phyloP scores from a whole-genome alignment of 2,329 filamentous ascomycete species.

The Colletotrichum zoysiae region DNA sequence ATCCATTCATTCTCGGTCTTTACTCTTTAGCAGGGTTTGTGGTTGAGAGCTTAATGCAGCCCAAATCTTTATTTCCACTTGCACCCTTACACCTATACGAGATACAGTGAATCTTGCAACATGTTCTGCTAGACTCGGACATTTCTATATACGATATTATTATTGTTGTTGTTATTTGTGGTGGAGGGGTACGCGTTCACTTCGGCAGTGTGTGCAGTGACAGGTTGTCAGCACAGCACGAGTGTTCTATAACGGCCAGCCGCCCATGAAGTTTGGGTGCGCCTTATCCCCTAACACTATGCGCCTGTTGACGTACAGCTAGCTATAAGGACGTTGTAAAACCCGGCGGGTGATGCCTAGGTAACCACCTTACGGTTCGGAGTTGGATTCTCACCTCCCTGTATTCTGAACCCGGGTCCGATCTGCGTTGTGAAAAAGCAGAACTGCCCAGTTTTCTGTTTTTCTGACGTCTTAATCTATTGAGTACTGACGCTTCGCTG shows the following conservation, averaged over 20 bases:
- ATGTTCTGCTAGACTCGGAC: neutral
- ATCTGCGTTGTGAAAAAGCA: constrained; percentile 5
- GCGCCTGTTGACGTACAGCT: neutral
- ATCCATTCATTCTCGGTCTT: neutral
- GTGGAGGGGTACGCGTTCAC: too few relatives aligned
- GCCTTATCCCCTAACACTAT: neutral
- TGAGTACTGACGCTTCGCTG: neutral
- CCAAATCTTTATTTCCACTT: neutral
- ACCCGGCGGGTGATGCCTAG: neutral
- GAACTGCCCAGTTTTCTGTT: constrained; percentile 7
- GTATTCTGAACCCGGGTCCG: neutral
- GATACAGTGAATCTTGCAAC: neutral
- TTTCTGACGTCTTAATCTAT: neutral
- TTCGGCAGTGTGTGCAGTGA: neutral
- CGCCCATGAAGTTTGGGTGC: neutral
- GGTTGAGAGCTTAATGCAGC: neutral
- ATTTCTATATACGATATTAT: too few relatives aligned
- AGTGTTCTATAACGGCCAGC: neutral
- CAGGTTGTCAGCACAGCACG: neutral
- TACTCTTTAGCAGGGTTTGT: neutral
- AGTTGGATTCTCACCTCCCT: neutral
- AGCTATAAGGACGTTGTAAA: constrained; percentile 6
- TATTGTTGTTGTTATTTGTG: too few relatives aligned
- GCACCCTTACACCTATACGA: too few relatives aligned
- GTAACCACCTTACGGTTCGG: neutral